phyloP scores from a whole-genome alignment of 768 basidiomycete species.

The Guyanaporus albipodus region DNA sequence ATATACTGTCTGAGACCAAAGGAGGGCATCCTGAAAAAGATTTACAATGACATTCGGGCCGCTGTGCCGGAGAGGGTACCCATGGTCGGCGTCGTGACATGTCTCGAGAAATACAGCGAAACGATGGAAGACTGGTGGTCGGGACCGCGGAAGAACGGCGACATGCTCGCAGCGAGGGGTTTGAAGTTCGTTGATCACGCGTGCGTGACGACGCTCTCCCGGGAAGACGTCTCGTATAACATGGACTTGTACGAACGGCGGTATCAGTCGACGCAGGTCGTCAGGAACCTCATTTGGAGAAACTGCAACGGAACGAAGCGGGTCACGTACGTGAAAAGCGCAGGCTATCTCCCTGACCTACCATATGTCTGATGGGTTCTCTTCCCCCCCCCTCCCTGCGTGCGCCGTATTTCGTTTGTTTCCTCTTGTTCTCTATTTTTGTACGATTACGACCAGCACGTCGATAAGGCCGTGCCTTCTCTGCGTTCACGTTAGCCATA shows the following conservation, averaged over 20 bases:
- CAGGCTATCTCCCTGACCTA: slow-evolving; percentile 27
- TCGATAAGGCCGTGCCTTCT: slow-evolving; percentile 18
- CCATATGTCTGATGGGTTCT: slow-evolving; percentile 12
- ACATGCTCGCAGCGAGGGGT: slow-evolving; percentile 29
- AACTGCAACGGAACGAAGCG: slow-evolving; percentile 29
- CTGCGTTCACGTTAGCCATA: slow-evolving; percentile 12
- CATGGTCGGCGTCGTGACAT: slow-evolving; percentile 36
- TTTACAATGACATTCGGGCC: slow-evolving; percentile 25
- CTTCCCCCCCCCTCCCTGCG: background rate
- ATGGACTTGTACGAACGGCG: slow-evolving; percentile 32
- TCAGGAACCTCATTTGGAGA: slow-evolving; percentile 27
- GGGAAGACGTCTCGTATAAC: slow-evolving; percentile 31
- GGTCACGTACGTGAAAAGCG: slow-evolving; percentile 28
- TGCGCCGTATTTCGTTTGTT: background rate
- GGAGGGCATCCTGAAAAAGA: slow-evolving; percentile 27
- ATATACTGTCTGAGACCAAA: slow-evolving; percentile 28
- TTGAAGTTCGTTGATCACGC: slow-evolving; percentile 39
- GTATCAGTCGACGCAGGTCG: slow-evolving; percentile 24
- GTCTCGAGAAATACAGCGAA: slow-evolving; percentile 32
- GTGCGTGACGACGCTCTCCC: slow-evolving; percentile 39
- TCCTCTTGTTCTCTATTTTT: background rate
- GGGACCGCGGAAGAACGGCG: slow-evolving; percentile 28
- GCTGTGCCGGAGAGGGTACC: slow-evolving; percentile 33
- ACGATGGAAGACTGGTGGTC: slow-evolving; percentile 36
- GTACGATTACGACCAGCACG: slow-evolving; percentile 17